These are phyloP conservation scores for Capsicum rhomboideum DNA, from an alignment of 257 asterid species.

Conservation along the genomic window DNA sequence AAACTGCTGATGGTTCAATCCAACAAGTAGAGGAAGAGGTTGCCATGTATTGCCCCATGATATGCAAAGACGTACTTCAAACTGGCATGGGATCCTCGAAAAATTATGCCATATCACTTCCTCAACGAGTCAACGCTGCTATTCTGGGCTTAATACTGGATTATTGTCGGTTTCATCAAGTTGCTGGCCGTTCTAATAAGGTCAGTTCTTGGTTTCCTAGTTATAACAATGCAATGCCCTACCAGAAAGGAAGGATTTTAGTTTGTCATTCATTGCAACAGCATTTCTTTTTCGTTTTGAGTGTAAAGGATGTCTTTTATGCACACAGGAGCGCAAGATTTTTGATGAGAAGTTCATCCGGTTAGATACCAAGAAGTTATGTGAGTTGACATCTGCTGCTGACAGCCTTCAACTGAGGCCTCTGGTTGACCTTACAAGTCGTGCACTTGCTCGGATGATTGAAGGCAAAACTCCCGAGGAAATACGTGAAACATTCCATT, in stretches of 20 bases:
- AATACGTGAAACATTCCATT: slow-evolving; percentile 81
- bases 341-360: slow-evolving; percentile 90
- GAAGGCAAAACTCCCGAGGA: slow-evolving; percentile 93
- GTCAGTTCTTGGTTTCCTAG: slow-evolving; percentile 14
- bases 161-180: slow-evolving; percentile 88
- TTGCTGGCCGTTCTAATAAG: slow-evolving; percentile 92
- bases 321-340: slow-evolving; percentile 74
- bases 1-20: slow-evolving; percentile 71
- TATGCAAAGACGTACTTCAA: slow-evolving; percentile 67
- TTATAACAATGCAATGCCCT: background rate
- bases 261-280: background rate
- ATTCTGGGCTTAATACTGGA: slow-evolving; percentile 84
- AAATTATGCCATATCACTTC: slow-evolving; percentile 75
- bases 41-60: slow-evolving; percentile 79
- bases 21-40: slow-evolving; percentile 89
- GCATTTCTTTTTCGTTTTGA: background rate
- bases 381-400: slow-evolving; percentile 97
- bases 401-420: slow-evolving; percentile 91
- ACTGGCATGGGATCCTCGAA: slow-evolving; percentile 84
- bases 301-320: background rate
- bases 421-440: slow-evolving; percentile 89
- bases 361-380: slow-evolving; percentile 83
- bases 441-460: slow-evolving; percentile 93
- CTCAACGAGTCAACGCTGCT: slow-evolving; percentile 76
- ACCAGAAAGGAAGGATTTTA: background rate